Evolutionary conservation across 257 asterid genomes (phyloP).

Genomic region (Lycium barbarum): DNA sequence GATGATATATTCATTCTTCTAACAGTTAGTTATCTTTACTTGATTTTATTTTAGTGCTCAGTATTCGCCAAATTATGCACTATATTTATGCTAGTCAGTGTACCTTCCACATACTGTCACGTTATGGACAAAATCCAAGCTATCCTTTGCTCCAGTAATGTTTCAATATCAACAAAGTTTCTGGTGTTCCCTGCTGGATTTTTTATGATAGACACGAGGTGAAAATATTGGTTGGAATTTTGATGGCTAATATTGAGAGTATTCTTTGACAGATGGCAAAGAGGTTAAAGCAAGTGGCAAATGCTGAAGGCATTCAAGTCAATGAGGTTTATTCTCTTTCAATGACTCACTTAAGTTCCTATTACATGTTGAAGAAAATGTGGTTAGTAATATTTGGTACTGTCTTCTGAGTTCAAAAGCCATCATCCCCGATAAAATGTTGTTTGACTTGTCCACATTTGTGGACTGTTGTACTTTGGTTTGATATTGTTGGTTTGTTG

Average conservation of each 20-base stretch:
- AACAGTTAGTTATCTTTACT: background rate
- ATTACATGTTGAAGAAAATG: background rate
- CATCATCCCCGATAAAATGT: conserved; percentile 14
- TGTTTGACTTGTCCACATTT: conserved; percentile 13
- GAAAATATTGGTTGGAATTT: conserved; percentile 1
- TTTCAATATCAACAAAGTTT: background rate
- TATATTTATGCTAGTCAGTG: background rate
- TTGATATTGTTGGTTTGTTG: conserved; percentile 20
- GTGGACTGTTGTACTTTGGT: conserved; percentile 4
- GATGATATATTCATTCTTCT: background rate
- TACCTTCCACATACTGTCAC: conserved; percentile 4
- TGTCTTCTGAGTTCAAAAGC: background rate
- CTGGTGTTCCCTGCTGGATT: conserved; percentile 35
- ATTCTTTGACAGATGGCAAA: conserved; percentile 76
- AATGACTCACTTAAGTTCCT: background rate
- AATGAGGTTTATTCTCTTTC: conserved; percentile 64
- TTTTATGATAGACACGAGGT: conserved; percentile 28
- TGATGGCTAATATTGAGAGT: conserved; percentile 7
- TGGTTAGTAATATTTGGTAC: background rate
- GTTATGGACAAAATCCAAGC: conserved; percentile 6
- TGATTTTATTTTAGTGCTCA: background rate
- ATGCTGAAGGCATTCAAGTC: conserved; percentile 83
- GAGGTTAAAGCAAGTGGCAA: conserved; percentile 85
- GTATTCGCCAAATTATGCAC: background rate
- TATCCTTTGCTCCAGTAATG: background rate